Conservation (phyloP, 257 asterid species). For the Nicotiana benthamiana region DNA sequence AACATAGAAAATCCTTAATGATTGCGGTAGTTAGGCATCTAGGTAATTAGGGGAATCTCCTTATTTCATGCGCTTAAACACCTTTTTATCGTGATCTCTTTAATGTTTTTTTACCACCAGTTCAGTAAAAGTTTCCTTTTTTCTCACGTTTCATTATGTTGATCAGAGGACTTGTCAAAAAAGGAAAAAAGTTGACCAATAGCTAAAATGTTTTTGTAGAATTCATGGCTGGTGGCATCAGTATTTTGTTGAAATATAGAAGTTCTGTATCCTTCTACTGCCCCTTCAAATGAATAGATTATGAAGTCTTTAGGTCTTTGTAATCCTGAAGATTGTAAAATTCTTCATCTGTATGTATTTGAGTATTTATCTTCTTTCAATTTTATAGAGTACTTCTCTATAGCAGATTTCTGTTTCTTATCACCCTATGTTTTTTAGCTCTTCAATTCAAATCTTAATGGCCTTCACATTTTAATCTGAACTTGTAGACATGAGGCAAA, state of each 20-base stretch:
- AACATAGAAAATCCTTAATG: not conserved
- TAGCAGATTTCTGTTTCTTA: not conserved
- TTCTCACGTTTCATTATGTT: not conserved
- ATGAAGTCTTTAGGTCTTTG: not conserved
- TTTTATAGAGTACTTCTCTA: not conserved
- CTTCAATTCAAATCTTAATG: not conserved
- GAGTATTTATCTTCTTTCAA: not conserved
- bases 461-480: not conserved
- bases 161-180: not conserved
- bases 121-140: not conserved
- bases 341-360: not conserved
- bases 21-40: not conserved
- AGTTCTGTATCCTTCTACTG: not conserved
- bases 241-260: not conserved
- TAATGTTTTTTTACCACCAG: not conserved
- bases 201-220: not conserved
- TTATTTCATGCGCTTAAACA: not conserved
- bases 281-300: not conserved
- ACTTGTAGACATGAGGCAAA: constrained; percentile 4
- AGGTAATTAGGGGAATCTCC: not conserved
- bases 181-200: not conserved
- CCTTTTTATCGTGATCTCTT: not conserved
- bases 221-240: not conserved
- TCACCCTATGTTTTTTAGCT: not conserved
- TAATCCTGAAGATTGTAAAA: not conserved